A percentile compares a stretch with the other conserved stretches of the same genome.
These are phyloP conservation scores for Coleophoma eucalyptorum DNA, from an alignment of 2,329 filamentous ascomycete species.

Conservation along the genomic window DNA sequence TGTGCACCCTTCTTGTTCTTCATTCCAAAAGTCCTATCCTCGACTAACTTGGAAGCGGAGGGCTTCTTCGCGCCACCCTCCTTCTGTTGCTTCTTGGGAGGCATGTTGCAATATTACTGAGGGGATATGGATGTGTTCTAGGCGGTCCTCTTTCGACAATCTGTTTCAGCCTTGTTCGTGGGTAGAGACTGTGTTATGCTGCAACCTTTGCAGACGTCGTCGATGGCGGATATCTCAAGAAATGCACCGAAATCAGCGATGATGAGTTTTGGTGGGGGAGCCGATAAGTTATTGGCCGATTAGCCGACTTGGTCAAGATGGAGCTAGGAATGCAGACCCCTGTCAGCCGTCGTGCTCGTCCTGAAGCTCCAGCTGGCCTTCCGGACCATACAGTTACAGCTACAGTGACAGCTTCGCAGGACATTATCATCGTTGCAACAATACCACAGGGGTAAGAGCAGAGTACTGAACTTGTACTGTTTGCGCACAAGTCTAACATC, in stretches of 20 bases:
- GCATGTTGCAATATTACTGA: slow-evolving; percentile 48
- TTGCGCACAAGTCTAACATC: no score
- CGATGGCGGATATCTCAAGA: no score
- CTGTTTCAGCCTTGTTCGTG: no score
- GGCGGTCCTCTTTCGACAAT: no score
- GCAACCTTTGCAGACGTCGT: no score
- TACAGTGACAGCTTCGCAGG: no score
- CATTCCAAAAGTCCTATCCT: slow-evolving; percentile 99
- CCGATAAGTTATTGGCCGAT: slow-evolving; percentile 11
- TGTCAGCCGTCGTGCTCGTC: slow-evolving; percentile 16
- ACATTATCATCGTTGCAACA: no score
- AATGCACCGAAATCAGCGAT: slow-evolving; percentile 8
- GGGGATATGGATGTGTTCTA: no score
- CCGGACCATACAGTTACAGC: slow-evolving; percentile 5
- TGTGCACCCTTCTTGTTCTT: slow-evolving; percentile 98
- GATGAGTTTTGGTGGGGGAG: slow-evolving; percentile 17
- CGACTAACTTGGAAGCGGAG: slow-evolving; percentile 52
- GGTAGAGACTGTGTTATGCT: background rate
- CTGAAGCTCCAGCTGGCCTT: slow-evolving; percentile 30
- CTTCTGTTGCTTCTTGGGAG: slow-evolving; percentile 62
- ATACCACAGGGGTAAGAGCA: no score
- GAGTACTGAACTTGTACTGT: no score
- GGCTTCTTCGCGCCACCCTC: slow-evolving; percentile 51
- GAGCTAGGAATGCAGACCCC: slow-evolving; percentile 2
- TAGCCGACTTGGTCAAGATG: slow-evolving; percentile 17